Evolutionary conservation across 164 flowering plant species (phyloP).

Genomic region (Chloranthus sessilifolius): DNA sequence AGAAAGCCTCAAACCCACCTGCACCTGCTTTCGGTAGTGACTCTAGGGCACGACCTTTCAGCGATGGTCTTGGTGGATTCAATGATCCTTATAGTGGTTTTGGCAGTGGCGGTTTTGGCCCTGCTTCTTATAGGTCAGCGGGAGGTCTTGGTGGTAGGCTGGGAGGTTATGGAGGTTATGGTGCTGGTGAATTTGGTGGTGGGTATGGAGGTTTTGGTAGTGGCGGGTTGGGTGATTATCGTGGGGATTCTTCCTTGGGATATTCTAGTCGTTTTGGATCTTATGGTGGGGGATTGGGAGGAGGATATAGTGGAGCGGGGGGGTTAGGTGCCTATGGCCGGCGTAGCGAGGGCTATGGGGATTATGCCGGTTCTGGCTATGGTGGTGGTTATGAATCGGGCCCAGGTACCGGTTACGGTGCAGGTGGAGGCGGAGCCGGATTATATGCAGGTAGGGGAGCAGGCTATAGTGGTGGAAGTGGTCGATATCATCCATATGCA

Average conservation of each 20-base stretch:
- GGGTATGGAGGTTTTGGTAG: conserved; percentile 39
- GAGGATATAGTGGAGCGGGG: conserved; percentile 48
- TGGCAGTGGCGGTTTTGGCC: conserved; percentile 54
- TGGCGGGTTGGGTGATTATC: conserved; percentile 37
- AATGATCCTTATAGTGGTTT: conserved; percentile 49
- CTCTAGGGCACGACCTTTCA: conserved; percentile 65
- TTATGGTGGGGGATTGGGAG: conserved; percentile 52
- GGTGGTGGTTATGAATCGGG: conserved; percentile 67
- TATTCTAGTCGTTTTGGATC: conserved; percentile 55
- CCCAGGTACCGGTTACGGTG: conserved; percentile 56
- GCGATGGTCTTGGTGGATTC: conserved; percentile 60
- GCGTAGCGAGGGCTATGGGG: conserved; percentile 48
- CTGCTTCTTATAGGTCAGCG: conserved; percentile 65
- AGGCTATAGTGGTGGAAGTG: conserved; percentile 82
- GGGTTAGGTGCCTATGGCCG: conserved; percentile 48
- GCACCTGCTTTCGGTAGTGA: conserved; percentile 64
- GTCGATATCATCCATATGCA: conserved; percentile 86
- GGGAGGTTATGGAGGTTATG: conserved; percentile 59
- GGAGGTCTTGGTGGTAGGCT: conserved; percentile 54
- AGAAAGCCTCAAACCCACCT: conserved; percentile 83
- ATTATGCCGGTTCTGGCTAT: conserved; percentile 66
- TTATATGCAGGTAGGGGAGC: conserved; percentile 64
- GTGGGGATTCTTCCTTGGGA: conserved; percentile 45
- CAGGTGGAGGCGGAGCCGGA: conserved; percentile 51
- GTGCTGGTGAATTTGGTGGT: conserved; percentile 42